Evolutionary conservation across 2,329 filamentous ascomycete genomes (phyloP).

Genomic region (Hyphodiscus sp.): DNA sequence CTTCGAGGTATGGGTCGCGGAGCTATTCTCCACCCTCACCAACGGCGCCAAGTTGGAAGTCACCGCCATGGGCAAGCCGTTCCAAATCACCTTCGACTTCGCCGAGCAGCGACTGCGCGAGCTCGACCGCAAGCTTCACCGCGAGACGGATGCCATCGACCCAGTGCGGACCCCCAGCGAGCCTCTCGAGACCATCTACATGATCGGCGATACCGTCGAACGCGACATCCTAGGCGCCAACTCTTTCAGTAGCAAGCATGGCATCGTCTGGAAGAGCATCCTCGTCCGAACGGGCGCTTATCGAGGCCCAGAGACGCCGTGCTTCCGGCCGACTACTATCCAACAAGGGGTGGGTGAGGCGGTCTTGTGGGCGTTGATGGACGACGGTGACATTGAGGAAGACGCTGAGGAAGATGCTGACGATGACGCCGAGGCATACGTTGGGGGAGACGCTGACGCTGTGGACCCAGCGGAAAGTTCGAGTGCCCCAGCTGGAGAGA

Average conservation of each 20-base stretch:
- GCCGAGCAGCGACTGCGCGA: slow-evolving; percentile 41
- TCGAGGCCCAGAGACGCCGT: too few relatives aligned
- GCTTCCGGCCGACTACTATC: too few relatives aligned
- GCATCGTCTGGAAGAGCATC: slow-evolving; percentile 57
- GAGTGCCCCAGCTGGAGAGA: too few relatives aligned
- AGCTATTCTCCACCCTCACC: not conserved
- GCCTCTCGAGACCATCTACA: slow-evolving; percentile 51
- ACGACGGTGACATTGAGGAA: too few relatives aligned
- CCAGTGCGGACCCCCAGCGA: too few relatives aligned
- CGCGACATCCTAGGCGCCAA: slow-evolving; percentile 67
- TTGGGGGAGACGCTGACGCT: too few relatives aligned
- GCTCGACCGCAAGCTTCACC: not conserved
- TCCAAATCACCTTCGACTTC: slow-evolving; percentile 65
- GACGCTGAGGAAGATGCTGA: too few relatives aligned
- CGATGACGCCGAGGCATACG: too few relatives aligned
- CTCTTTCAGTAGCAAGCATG: slow-evolving; percentile 46
- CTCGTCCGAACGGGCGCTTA: slow-evolving; percentile 47
- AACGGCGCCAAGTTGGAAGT: not conserved
- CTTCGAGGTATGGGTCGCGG: not conserved
- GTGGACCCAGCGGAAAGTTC: too few relatives aligned
- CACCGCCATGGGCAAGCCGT: slow-evolving; percentile 56
- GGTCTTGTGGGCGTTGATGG: too few relatives aligned
- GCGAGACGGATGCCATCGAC: not conserved
- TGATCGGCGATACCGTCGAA: slow-evolving; percentile 64
- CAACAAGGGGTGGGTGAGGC: too few relatives aligned